Base-by-base conservation (phyloP, 2,329 filamentous ascomycete genomes). In the Cercospora sp. region DNA sequence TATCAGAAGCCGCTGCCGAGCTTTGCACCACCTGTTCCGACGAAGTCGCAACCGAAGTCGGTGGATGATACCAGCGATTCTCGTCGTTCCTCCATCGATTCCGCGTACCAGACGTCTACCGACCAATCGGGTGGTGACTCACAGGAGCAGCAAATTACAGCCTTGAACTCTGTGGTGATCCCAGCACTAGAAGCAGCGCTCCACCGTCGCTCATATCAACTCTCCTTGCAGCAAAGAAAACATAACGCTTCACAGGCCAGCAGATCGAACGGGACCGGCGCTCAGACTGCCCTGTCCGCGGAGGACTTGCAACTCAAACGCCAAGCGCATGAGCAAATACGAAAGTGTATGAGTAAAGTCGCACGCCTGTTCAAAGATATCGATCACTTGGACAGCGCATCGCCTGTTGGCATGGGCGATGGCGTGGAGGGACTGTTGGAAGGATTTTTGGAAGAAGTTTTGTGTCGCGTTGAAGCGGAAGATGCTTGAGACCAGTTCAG, bases 151-250 rank as follows among this genome's bases (percentile, higher is more conserved):
- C 91, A 96, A 67, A 86, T 97, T 24, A 95, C 96, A 63, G 93
- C 94, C 2, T 85, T 97, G 1, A 92, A 91, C 76, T 92, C 94
- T 73, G 94, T 99, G 61, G 92, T 99, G 43, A 89, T 98, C 70
- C 95, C 95, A 0, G 94, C 95, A 1, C 86, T 99, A 1, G 93
- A 97, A 80, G 91, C 95, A 73, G 93, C 95, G 7, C 87, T 98
- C 21, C 92, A 93, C 78, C 87, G 95, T 62, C 90, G 95, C 63
- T 82, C 82, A 28, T 86, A 87, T 73, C 84, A 86, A 64, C 80
- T 90, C 63, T 85, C 85, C 60, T 84, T 87, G 45, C 81, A 90
- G 63, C 87, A 87, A 75, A 78, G 76, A 64, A 75, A 73, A 34
- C 65, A 72, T 64, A 72, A 69, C 55, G 61, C 67, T 45, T 61